Evolutionary conservation across 2,329 filamentous ascomycete species (phyloP), one percentile per base, ranked within the genome.

Genomic region (Phaeoacremonium minimum): DNA sequence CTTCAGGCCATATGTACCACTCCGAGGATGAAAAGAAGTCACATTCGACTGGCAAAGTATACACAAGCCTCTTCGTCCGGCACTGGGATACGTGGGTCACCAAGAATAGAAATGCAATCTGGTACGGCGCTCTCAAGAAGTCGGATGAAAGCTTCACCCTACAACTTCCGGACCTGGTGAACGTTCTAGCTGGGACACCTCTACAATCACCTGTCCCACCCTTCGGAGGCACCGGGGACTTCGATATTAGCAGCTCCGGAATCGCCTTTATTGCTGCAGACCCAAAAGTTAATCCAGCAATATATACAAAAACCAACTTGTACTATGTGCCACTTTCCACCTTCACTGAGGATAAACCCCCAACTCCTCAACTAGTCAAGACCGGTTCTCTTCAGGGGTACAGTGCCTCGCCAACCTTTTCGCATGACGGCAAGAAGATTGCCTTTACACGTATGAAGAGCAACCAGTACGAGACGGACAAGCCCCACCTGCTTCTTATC

Each of bases 11-110:
- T 2, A 71, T 93, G 17, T 81, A 81, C 61, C 85, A 85, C 53
- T 68, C 77, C 11, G 69, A 80, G 26, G 68, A 71, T 12, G 78
- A 75, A 26, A 64, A 75, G 44, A 77, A 80, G 51, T 66, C 75
- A 3, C 61, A 69, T 16, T 82, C 82, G 15, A 75, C 77, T 4
- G 87, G 78, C 18, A 81, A 76, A 49, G 73, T 88, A 15, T 93
- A 93, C 58, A 78, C 77, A 15, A 77, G 75, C 32, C 75, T 90
- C 17, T 93, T 87, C 51, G 85, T 87, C 18, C 77, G 87, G 12
- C 86, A 94, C 52, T 94, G 87, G 87, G 87, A 94, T 55, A 60
- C 73, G n/a, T 94, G 83, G 62, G 67, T 80, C 17, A 79, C 75
- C 1, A 73, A 80, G 31, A 81, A 86, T 50, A 78, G 74, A 43